Conservation (phyloP, 441 rosid genomes). For the Manihot esculenta region DNA sequence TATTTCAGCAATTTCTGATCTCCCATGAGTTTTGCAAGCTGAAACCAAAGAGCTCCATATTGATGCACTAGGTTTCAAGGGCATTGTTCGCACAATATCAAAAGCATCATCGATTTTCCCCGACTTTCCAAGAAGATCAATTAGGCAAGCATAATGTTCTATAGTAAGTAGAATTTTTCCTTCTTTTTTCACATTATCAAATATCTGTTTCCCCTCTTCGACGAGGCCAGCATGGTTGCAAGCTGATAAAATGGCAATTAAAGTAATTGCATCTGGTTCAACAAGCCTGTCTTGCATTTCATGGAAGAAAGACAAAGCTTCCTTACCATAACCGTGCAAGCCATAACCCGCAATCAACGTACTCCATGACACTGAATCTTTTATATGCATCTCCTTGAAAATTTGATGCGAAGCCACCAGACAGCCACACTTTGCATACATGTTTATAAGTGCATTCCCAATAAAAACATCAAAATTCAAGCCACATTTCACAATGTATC, state of each 20-base stretch:
- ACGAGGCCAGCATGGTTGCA: conserved; percentile 52
- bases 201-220: conserved; percentile 39
- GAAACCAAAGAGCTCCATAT: conserved; percentile 50
- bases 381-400: conserved; percentile 39
- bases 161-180: conserved; percentile 26
- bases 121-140: conserved; percentile 56
- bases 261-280: conserved; percentile 23
- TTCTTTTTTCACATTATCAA: conserved; percentile 26
- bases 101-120: conserved; percentile 48
- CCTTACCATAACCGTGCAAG: conserved; percentile 17
- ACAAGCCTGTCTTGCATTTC: conserved; percentile 11
- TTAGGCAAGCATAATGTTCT: conserved; percentile 53
- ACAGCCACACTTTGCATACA: conserved; percentile 59
- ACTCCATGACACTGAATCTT: conserved; percentile 55
- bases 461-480: conserved; percentile 28
- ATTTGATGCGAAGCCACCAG: conserved; percentile 36
- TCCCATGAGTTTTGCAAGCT: conserved; percentile 48
- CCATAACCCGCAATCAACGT: conserved; percentile 41
- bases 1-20: conserved; percentile 33
- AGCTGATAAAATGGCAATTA: conserved; percentile 53
- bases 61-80: conserved; percentile 43
- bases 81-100: conserved; percentile 39
- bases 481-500: conserved; percentile 42
- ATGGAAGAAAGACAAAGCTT: conserved; percentile 13
- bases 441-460: conserved; percentile 50